Percentiles rank a stretch among this genome's conserved stretches.
These are phyloP conservation scores for Nakataea oryzae DNA, from an alignment of 2,329 filamentous ascomycete species.

Conservation along the genomic window DNA sequence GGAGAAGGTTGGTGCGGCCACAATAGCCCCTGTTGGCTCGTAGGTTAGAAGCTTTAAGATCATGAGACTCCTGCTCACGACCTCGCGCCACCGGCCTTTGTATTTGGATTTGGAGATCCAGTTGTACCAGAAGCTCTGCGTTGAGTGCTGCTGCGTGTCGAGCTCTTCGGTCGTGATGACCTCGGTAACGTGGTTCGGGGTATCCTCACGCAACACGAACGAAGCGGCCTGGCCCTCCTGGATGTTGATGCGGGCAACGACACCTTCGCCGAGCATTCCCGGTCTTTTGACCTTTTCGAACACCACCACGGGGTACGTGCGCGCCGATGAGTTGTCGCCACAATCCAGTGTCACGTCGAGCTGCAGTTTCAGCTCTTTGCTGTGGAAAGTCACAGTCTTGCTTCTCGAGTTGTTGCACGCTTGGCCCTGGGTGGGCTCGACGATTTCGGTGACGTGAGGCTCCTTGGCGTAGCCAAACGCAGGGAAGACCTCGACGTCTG, in stretches of 20 bases:
- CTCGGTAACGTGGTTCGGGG: slow-evolving; percentile 43
- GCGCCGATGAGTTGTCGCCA: slow-evolving; percentile 32
- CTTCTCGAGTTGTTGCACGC: slow-evolving; percentile 25
- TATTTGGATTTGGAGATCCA: slow-evolving; percentile 65
- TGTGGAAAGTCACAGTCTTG: slow-evolving; percentile 54
- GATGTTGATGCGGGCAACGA: slow-evolving; percentile 49
- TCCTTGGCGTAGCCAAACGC: slow-evolving; percentile 61
- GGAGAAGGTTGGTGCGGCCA: slow-evolving; percentile 68
- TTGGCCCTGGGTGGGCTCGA: slow-evolving; percentile 29
- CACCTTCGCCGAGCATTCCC: slow-evolving; percentile 49
- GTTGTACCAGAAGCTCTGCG: slow-evolving; percentile 61
- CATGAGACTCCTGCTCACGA: slow-evolving; percentile 60
- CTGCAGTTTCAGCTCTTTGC: slow-evolving; percentile 48
- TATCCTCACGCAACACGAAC: slow-evolving; percentile 56
- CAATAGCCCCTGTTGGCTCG: slow-evolving; percentile 68
- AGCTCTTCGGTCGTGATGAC: slow-evolving; percentile 48
- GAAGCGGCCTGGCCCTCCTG: slow-evolving; percentile 59
- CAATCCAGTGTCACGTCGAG: slow-evolving; percentile 57
- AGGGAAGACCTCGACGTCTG: slow-evolving; percentile 60
- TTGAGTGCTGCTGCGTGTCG: slow-evolving; percentile 55
- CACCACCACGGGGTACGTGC: slow-evolving; percentile 36
- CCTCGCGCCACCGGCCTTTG: slow-evolving; percentile 62
- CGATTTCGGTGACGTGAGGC: slow-evolving; percentile 47
- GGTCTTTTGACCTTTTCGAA: slow-evolving; percentile 43
- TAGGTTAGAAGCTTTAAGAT: slow-evolving; percentile 69